phyloP scores from a whole-genome alignment of 805 yeast species.

The Kuraishia piskuri region DNA sequence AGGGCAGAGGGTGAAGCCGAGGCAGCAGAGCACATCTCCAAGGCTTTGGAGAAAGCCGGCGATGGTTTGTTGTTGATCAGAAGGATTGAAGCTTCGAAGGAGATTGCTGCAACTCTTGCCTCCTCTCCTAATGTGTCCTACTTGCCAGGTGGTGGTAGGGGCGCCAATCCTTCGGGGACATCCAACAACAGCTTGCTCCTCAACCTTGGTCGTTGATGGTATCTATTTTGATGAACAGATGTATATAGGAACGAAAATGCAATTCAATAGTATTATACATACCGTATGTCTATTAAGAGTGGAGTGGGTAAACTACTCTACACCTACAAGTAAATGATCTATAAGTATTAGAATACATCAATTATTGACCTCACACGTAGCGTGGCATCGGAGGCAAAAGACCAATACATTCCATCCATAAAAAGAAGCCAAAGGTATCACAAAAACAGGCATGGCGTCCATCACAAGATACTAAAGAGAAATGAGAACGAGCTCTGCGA shows the following conservation, averaged over 20 bases:
- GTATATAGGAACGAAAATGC: neutral
- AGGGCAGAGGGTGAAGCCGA: constrained; percentile 99
- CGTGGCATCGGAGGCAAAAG: neutral
- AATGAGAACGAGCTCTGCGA: constrained; percentile 1
- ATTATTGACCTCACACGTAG: neutral
- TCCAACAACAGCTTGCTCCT: constrained; percentile 45
- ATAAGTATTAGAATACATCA: neutral
- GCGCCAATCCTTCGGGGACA: constrained; percentile 26
- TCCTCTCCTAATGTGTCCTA: constrained; percentile 80
- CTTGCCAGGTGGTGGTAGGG: constrained; percentile 49
- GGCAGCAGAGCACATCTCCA: constrained; percentile 91
- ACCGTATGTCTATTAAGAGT: neutral
- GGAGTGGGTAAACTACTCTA: neutral
- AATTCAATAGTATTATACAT: no score
- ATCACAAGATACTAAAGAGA: neutral
- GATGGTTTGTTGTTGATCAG: constrained; percentile 91
- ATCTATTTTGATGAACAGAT: neutral
- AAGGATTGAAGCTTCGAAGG: constrained; percentile 94
- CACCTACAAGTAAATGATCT: neutral
- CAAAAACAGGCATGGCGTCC: neutral
- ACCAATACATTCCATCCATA: neutral
- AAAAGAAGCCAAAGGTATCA: neutral
- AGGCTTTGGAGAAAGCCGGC: constrained; percentile 89
- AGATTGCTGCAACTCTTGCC: constrained; percentile 85
- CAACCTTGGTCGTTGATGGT: constrained; percentile 54